Evolutionary conservation across 1,284 basidiomycete species (phyloP).

Genomic region (Exobasidium rhododendri): DNA sequence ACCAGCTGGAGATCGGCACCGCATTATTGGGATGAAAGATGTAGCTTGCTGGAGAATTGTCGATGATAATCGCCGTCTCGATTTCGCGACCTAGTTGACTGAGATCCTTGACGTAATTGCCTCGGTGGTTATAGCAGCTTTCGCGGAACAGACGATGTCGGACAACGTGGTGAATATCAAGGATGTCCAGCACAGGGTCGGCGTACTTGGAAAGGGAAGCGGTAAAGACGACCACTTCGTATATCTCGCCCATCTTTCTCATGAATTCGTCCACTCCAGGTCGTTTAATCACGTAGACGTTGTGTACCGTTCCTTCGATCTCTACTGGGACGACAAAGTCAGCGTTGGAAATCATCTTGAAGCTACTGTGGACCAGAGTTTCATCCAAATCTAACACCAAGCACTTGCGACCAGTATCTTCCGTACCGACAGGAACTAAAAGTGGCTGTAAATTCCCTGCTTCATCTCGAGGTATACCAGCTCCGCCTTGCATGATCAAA

Average conservation of each 20-base stretch:
- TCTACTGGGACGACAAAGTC: conserved; percentile 99
- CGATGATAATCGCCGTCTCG: conserved; percentile 90
- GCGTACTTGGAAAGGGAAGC: conserved; percentile 98
- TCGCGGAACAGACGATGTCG: conserved; percentile 95
- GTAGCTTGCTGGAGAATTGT: conserved; percentile 98
- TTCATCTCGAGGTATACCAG: conserved; percentile 74
- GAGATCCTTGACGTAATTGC: conserved; percentile 98
- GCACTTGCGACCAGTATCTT: conserved; percentile 81
- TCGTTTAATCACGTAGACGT: conserved; percentile 97
- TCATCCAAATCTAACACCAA: conserved; percentile 88
- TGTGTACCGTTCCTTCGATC: conserved; percentile 96
- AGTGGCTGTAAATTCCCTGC: conserved; percentile 80
- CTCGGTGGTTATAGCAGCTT: conserved; percentile 97
- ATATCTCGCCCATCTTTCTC: conserved; percentile 94
- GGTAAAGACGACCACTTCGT: conserved; percentile 97
- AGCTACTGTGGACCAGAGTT: conserved; percentile 73
- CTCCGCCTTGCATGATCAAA: conserved; percentile 73
- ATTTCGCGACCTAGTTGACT: conserved; percentile 93
- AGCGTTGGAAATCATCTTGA: conserved; percentile 82
- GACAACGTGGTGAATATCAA: conserved; percentile 87
- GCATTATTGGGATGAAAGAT: conserved; percentile 99
- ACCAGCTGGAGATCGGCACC: conserved; percentile 98
- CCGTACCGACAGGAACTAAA: conserved; percentile 69
- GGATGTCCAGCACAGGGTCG: conserved; percentile 93
- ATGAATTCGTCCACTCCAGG: conserved; percentile 96